phyloP scores from a whole-genome alignment of 1,139 yeast species.

The Pichia inconspicua region DNA sequence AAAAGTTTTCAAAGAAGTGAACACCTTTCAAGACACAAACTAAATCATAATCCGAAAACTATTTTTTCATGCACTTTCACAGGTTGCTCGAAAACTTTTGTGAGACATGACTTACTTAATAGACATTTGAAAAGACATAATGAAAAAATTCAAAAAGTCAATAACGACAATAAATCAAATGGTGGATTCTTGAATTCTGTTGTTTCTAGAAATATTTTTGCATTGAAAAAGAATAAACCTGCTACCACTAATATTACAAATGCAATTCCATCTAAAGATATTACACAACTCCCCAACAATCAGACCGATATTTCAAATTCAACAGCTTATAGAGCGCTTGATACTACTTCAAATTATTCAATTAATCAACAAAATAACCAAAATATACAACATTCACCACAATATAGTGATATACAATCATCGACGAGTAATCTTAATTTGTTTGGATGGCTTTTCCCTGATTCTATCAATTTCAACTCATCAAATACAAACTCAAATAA shows the following conservation, averaged over 20 bases:
- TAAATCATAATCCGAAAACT: slow-evolving; percentile 29
- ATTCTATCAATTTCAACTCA: slow-evolving; percentile 8
- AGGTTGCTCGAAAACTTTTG: slow-evolving; percentile 50
- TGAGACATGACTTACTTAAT: slow-evolving; percentile 44
- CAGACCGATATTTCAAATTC: neutral
- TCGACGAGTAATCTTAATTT: slow-evolving; percentile 13
- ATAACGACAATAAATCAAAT: neutral
- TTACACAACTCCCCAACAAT: neutral
- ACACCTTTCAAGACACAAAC: slow-evolving; percentile 29
- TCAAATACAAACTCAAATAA: neutral
- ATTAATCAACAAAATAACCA: too few relatives aligned
- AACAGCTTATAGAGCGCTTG: slow-evolving; percentile 1
- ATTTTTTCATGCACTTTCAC: slow-evolving; percentile 42
- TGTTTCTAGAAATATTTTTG: slow-evolving; percentile 5
- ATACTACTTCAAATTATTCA: neutral
- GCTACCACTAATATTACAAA: neutral
- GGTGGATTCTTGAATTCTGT: slow-evolving; percentile 9
- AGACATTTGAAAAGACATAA: slow-evolving; percentile 48
- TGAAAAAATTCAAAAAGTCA: slow-evolving; percentile 13
- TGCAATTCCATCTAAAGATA: neutral
- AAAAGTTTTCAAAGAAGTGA: slow-evolving; percentile 30
- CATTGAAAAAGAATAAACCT: neutral
- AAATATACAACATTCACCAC: neutral
- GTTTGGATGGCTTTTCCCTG: slow-evolving; percentile 24
- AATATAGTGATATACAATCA: neutral